Percentiles rank a stretch among this genome's conserved stretches.
phyloP scores from a whole-genome alignment of 2,329 filamentous ascomycete genomes.

The Metarhizium album region DNA sequence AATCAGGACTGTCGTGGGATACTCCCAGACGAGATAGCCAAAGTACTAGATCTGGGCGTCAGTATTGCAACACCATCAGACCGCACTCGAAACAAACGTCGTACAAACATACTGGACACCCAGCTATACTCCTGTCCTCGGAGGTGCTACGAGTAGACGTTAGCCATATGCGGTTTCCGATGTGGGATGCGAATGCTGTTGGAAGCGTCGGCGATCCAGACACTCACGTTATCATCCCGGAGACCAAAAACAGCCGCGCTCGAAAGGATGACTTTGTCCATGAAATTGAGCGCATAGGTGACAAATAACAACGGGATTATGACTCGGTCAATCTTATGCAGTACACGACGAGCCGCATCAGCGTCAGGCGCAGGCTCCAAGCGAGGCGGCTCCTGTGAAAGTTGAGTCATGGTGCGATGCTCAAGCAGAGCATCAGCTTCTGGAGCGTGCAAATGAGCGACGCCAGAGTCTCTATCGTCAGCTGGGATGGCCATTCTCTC shows the following conservation, averaged over 20 bases:
- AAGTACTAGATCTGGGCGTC: conserved; percentile 16
- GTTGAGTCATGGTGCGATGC: background rate
- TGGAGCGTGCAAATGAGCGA: background rate
- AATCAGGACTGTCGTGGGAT: conserved; percentile 36
- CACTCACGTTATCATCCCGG: conserved; percentile 30
- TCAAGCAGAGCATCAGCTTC: background rate
- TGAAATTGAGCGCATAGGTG: conserved; percentile 48
- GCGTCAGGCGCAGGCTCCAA: conserved; percentile 16
- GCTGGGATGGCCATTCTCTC: background rate
- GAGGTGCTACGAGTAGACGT: conserved; percentile 6
- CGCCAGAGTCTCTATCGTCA: background rate
- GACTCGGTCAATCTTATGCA: conserved; percentile 44
- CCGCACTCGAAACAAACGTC: background rate
- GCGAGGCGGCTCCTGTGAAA: conserved; percentile 18
- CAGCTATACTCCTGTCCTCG: conserved; percentile 7
- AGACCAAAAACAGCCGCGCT: conserved; percentile 46
- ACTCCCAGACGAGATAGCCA: conserved; percentile 37
- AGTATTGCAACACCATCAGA: background rate
- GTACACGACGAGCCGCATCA: conserved; percentile 25
- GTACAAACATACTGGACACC: conserved; percentile 15
- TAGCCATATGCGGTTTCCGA: conserved; percentile 7
- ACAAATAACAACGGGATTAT: conserved; percentile 45
- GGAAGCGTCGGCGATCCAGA: background rate
- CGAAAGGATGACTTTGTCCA: conserved; percentile 47
- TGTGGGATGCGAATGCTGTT: no score